Evolutionary conservation across 1,284 basidiomycete species (phyloP).

Genomic region (Heterobasidion parviporum): DNA sequence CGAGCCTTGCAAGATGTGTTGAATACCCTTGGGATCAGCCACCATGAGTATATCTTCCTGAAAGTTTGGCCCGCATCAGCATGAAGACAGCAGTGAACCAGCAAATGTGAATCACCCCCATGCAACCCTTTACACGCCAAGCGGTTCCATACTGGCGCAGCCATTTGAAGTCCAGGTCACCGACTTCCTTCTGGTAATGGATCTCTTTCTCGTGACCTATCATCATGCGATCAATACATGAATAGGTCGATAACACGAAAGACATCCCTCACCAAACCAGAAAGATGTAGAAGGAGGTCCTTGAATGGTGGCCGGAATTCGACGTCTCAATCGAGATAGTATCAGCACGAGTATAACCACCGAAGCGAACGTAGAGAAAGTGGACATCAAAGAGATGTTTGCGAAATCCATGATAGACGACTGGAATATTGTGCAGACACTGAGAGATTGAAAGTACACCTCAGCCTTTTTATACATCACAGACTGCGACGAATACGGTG

Average conservation of each 20-base stretch:
- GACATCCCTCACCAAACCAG: background rate
- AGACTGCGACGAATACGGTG: too few relatives aligned
- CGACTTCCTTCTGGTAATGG: slow-evolving; percentile 13
- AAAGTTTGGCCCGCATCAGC: background rate
- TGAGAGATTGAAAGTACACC: too few relatives aligned
- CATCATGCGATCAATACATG: background rate
- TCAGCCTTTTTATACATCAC: too few relatives aligned
- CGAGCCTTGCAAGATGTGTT: slow-evolving; percentile 18
- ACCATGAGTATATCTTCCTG: slow-evolving; percentile 12
- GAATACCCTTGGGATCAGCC: slow-evolving; percentile 18
- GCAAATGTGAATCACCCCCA: slow-evolving; percentile 9
- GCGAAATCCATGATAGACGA: too few relatives aligned
- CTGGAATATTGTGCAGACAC: too few relatives aligned
- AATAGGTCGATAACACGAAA: background rate
- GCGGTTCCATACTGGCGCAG: slow-evolving; percentile 12
- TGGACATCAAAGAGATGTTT: too few relatives aligned
- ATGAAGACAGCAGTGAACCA: background rate
- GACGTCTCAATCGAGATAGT: background rate
- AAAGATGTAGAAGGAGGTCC: background rate
- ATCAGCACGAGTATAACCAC: background rate
- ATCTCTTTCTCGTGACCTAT: slow-evolving; percentile 13
- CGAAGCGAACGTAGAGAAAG: background rate
- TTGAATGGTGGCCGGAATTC: background rate
- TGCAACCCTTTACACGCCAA: slow-evolving; percentile 11
- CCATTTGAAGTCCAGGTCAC: slow-evolving; percentile 14